Base-by-base conservation (phyloP, 1,284 basidiomycete species). In the Ceratobasidium papillatum region DNA sequence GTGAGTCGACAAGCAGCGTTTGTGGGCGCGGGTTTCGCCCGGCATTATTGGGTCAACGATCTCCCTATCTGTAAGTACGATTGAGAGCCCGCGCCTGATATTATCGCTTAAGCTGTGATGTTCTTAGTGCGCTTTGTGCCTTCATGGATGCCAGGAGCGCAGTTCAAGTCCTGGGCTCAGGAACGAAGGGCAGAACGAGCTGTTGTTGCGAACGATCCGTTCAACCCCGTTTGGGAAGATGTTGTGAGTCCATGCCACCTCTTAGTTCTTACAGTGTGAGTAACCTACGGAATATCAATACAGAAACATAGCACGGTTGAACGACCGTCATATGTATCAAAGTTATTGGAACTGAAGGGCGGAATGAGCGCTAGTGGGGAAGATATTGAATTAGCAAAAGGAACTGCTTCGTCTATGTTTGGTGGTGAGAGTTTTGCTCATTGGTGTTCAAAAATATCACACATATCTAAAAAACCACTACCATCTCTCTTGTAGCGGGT, bases 41-140 rank as follows among this genome's bases (percentile, higher is more conserved):
- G 41, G 19, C 43, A 62, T 34, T 72, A 61, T 38, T 62, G 56
- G 56, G 69, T 72, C 2, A 72, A 62, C 32, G 56, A 72, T 49
- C 51, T 72, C 34, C 69, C 69, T 34, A 49, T 72, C 25, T 45
- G 69, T 72, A 27, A 72, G 69, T 72, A 1, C 1, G 12, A n/a
- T 36, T 14, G n/a, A 7, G 11, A 1, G n/a, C 58, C 11, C 58
- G 17, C 52, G n/a, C 2, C 27, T 56, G 5, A 4, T 12, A 56
- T 22, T 11, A 22, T 11, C 25, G 22, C 1, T 58, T 8, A 54
- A 19, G 27, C 14, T 52, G 1, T 11, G 11, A 5, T 9, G 9
- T 3, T 0, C 2, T 30, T 38, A 72, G 69, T 72, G 8, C 56
- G 58, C 32, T 41, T 38, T 19, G 9, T 72, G 1, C 69, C 69